Evolutionary conservation across 2,329 filamentous ascomycete species (phyloP).

Genomic region (Sporothrix inflata): DNA sequence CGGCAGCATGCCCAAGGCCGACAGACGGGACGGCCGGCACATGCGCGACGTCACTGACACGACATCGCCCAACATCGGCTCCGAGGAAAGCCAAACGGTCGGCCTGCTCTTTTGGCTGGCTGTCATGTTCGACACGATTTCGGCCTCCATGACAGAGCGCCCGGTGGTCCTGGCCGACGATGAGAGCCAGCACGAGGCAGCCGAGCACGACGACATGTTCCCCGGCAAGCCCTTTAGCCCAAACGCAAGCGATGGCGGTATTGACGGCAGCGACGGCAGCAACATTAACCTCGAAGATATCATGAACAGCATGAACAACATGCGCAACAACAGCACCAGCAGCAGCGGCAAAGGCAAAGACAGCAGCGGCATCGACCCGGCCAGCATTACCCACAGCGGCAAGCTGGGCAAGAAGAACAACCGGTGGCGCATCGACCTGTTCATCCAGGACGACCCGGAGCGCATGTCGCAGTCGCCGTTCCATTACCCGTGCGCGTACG

Average conservation of each 20-base stretch:
- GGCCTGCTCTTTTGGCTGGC: constrained; percentile 61
- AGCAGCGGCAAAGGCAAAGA: neutral
- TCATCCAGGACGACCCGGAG: constrained; percentile 42
- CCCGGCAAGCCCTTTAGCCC: constrained; percentile 29
- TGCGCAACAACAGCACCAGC: neutral
- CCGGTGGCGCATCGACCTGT: constrained; percentile 43
- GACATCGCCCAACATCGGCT: neutral
- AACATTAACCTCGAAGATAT: neutral
- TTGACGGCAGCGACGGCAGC: neutral
- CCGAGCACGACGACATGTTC: constrained; percentile 32
- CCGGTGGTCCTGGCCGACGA: constrained; percentile 46
- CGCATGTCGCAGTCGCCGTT: constrained; percentile 34
- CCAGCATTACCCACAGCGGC: neutral
- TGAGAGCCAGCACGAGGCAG: constrained; percentile 45
- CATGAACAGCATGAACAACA: neutral
- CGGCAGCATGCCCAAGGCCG: constrained; percentile 3
- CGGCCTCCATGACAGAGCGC: constrained; percentile 53
- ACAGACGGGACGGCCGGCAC: constrained; percentile 1
- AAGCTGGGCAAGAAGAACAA: constrained; percentile 29
- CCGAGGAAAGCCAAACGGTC: constrained; percentile 48
- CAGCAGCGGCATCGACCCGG: neutral
- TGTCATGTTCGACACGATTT: constrained; percentile 62
- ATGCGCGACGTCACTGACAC: constrained; percentile 25
- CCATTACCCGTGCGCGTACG: constrained; percentile 59
- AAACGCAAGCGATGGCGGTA: neutral